These are phyloP conservation scores for Monilinia aucupariae DNA, from an alignment of 2,329 filamentous ascomycete genomes.

Conservation along the genomic window DNA sequence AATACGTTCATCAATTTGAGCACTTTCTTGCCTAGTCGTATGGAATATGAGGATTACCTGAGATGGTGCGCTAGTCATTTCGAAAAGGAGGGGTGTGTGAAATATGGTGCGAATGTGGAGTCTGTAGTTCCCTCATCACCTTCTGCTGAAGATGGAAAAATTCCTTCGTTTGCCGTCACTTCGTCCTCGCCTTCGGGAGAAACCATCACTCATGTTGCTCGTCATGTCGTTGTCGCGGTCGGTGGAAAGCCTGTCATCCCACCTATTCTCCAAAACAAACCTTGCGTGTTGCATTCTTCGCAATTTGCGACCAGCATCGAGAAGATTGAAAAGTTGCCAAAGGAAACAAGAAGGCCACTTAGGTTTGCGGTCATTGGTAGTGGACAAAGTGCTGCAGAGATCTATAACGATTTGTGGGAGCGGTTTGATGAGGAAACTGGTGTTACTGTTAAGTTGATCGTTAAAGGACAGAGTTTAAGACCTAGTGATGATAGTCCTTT, in stretches of 20 bases:
- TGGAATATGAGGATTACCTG: slow-evolving; percentile 94
- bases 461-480: slow-evolving; percentile 75
- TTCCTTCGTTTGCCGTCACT: slow-evolving; percentile 33
- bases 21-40: slow-evolving; percentile 79
- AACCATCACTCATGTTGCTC: slow-evolving; percentile 38
- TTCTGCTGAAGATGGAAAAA: slow-evolving; percentile 27
- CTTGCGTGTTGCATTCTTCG: slow-evolving; percentile 80
- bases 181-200: slow-evolving; percentile 37
- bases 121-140: slow-evolving; percentile 34
- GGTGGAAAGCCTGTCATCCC: slow-evolving; percentile 66
- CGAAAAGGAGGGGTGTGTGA: slow-evolving; percentile 47
- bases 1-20: slow-evolving; percentile 86
- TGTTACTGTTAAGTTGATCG: slow-evolving; percentile 63
- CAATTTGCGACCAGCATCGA: slow-evolving; percentile 67
- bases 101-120: slow-evolving; percentile 76
- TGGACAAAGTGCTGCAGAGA: slow-evolving; percentile 91
- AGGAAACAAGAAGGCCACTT: slow-evolving; percentile 21
- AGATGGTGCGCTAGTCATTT: slow-evolving; percentile 86
- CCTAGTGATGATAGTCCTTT: slow-evolving; percentile 96
- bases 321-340: slow-evolving; percentile 43
- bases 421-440: slow-evolving; percentile 75
- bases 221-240: slow-evolving; percentile 57
- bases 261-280: slow-evolving; percentile 62
- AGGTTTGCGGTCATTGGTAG: slow-evolving; percentile 76
- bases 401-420: slow-evolving; percentile 81